phyloP scores from a whole-genome alignment of 2,329 filamentous ascomycete genomes.

The Ascomycota sp. region DNA sequence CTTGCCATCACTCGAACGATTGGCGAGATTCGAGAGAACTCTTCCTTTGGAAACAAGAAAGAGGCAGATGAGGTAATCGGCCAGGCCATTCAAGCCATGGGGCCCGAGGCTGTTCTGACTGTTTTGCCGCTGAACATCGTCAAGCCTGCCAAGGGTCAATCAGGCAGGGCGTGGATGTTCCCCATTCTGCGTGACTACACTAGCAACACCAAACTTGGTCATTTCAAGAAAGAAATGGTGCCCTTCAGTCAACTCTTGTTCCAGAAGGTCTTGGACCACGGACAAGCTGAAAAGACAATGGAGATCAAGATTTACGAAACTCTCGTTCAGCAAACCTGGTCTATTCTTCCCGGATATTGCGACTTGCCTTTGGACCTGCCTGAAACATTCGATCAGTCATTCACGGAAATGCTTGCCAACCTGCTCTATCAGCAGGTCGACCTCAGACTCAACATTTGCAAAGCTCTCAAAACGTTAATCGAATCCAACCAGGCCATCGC shows the following conservation, averaged over 20 bases:
- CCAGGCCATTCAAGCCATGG: slow-evolving; percentile 75
- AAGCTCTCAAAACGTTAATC: slow-evolving; percentile 65
- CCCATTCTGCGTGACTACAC: slow-evolving; percentile 78
- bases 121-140: slow-evolving; percentile 74
- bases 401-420: slow-evolving; percentile 81
- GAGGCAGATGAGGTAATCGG: slow-evolving; percentile 82
- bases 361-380: slow-evolving; percentile 67
- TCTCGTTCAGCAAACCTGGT: slow-evolving; percentile 88
- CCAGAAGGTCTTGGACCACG: slow-evolving; percentile 70
- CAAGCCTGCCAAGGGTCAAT: slow-evolving; percentile 54
- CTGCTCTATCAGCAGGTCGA: slow-evolving; percentile 84
- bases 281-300: slow-evolving; percentile 70
- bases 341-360: slow-evolving; percentile 81
- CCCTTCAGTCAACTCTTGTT: slow-evolving; percentile 82
- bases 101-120: slow-evolving; percentile 62
- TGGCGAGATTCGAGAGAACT: slow-evolving; percentile 71
- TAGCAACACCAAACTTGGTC: slow-evolving; percentile 66
- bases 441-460: slow-evolving; percentile 70
- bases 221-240: slow-evolving; percentile 74
- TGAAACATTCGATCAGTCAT: slow-evolving; percentile 62
- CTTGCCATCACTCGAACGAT: slow-evolving; percentile 56
- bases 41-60: slow-evolving; percentile 83
- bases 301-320: slow-evolving; percentile 97
- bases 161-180: slow-evolving; percentile 84
- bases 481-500: slow-evolving; percentile 78